phyloP scores from a whole-genome alignment of 2,329 filamentous ascomycete species.

The Pestalotiopsis sp. region DNA sequence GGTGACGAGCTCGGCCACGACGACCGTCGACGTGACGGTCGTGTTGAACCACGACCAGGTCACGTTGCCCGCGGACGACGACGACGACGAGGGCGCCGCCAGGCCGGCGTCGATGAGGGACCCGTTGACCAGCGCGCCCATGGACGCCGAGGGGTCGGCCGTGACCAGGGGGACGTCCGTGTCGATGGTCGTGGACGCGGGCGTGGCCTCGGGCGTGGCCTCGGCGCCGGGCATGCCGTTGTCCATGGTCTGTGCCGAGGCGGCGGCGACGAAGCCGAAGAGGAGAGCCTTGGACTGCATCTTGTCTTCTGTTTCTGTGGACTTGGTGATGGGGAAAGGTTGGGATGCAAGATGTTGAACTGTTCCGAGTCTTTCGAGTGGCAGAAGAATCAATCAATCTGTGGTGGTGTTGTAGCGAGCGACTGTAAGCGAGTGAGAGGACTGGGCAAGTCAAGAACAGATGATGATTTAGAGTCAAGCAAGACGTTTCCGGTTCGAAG shows the following conservation, averaged over 20 bases:
- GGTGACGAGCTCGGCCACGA: conserved; percentile 28
- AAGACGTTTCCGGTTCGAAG: background rate
- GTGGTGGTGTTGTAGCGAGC: conserved; percentile 19
- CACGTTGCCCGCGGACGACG: conserved; percentile 12
- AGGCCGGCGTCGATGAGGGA: conserved; percentile 2
- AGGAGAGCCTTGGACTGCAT: conserved; percentile 34
- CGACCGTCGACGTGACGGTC: conserved; percentile 25
- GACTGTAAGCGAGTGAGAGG: conserved; percentile 16
- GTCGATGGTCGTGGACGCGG: conserved; percentile 7
- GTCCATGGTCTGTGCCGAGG: conserved; percentile 19
- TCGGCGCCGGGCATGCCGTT: conserved; percentile 2
- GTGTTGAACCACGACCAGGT: conserved; percentile 29
- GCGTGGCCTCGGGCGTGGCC: background rate
- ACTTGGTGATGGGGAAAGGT: background rate
- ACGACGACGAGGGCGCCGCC: background rate
- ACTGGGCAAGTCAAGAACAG: conserved; percentile 15
- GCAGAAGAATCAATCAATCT: conserved; percentile 10
- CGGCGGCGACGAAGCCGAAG: conserved; percentile 26
- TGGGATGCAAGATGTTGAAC: background rate
- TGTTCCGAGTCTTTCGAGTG: background rate
- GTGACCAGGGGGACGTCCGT: background rate
- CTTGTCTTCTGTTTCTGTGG: conserved; percentile 13
- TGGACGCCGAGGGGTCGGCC: background rate
- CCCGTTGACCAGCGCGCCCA: conserved; percentile 14
- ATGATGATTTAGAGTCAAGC: background rate